Percentiles rank a stretch among this genome's conserved stretches.
These are phyloP conservation scores for Mastigamoeba balamuthi DNA, from an alignment of 78 protist species.

Conservation along the genomic window DNA sequence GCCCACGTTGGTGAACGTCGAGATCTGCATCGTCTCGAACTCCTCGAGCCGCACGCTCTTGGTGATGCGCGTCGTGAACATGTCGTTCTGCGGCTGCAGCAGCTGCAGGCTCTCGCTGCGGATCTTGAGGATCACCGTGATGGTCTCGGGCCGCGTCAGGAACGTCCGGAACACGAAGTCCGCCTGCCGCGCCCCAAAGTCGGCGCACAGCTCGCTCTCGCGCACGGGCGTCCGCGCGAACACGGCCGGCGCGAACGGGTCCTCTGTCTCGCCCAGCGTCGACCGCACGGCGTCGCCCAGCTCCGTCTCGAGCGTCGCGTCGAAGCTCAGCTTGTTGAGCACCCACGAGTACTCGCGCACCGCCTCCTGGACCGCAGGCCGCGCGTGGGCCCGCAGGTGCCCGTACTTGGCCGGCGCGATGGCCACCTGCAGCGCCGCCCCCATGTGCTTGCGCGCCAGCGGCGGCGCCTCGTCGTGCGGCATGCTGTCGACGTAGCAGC, in stretches of 20 bases:
- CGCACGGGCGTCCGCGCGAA: not conserved
- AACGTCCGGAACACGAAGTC: constrained; percentile 28
- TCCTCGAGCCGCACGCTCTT: constrained; percentile 39
- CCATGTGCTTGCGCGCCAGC: constrained; percentile 4
- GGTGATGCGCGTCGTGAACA: constrained; percentile 7
- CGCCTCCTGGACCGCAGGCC: not conserved
- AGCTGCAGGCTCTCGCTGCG: no score
- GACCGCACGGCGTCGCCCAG: no score
- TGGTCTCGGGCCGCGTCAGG: constrained; percentile 34
- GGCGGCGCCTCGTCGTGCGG: constrained; percentile 52
- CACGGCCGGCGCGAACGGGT: not conserved
- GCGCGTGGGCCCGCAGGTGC: not conserved
- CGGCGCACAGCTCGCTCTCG: not conserved
- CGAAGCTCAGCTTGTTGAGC: no score
- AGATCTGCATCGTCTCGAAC: constrained; percentile 30
- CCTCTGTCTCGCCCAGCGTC: no score
- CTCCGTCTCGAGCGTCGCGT: no score
- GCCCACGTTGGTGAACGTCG: not conserved
- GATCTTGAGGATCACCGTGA: constrained; percentile 15
- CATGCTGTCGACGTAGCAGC: constrained; percentile 57
- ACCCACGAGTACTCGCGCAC: no score
- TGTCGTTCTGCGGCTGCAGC: constrained; percentile 10
- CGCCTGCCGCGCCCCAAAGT: not conserved
- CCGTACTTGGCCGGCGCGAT: not conserved
- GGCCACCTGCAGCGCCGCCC: not conserved